Base-by-base conservation (phyloP, 306 rosid species). In the Cercis canadensis region DNA sequence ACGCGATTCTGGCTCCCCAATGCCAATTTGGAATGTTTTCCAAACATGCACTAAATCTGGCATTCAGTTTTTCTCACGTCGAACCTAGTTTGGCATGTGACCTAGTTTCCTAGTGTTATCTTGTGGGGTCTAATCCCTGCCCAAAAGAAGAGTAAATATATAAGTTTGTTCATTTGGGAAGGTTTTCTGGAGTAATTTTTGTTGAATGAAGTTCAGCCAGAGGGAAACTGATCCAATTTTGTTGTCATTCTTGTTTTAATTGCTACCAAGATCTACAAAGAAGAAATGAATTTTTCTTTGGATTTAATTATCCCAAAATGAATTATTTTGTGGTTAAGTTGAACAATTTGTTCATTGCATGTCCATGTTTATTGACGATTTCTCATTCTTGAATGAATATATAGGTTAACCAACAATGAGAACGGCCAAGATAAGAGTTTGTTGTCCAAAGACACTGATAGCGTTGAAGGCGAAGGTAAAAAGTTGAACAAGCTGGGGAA, bases 381-480 rank as follows among this genome's bases (percentile, higher is more conserved):
- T 6, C 18, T 52, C 29, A 0, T 37, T 54, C 59, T 72, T 69
- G 8, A 34, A 57, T 75, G 43, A 57, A 62, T 46, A n/a, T 78
- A 33, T 73, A 91, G 96, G 82, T 76, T 87, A 80, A 14, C 74
- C 54, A 76, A 67, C 63, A 93, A 84, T 3, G 97, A 88, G 75
- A 79, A 37, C 67, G 75, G 72, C 85, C 96, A 84, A 79, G 89
- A 84, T 58, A 89, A 86, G 81, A 80, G 80, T 57, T 24, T 67
- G 47, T 67, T 73, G 75, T 79, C 84, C 80, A 87, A 81, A 79
- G 96, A 87, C 7, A 72, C 67, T 0, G 90, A 87, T 68, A 32
- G 78, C 15, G 45, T 60, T 53, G 97, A 93, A 66, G 85, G 81
- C 2, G 97, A 94, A 72, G 84, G 78, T 61, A 89, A 83, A 81